Conservation (phyloP, 129 eudicot species). For the Calendula officinalis region DNA sequence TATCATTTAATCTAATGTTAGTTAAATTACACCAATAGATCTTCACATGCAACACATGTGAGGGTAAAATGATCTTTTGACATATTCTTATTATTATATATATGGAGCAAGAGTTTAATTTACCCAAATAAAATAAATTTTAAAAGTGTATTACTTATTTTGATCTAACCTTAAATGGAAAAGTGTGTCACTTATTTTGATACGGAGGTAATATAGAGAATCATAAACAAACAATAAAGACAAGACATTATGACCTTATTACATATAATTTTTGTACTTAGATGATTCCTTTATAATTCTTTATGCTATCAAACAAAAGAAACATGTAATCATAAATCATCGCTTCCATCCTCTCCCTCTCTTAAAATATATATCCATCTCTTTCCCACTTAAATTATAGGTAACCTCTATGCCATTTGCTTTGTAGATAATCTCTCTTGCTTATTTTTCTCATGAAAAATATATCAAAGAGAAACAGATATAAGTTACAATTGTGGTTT, state of each 20-base stretch:
- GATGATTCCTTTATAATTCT: conserved; percentile 35
- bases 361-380: conserved; percentile 13
- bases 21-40: no score
- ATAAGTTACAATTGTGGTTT: conserved; percentile 13
- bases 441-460: conserved; percentile 37
- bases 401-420: conserved; percentile 1
- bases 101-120: no score
- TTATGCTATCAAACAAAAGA: conserved; percentile 35
- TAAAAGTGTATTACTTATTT: no score
- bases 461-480: conserved; percentile 23
- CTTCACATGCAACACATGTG: no score
- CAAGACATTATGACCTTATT: conserved; percentile 22
- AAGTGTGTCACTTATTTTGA: no score
- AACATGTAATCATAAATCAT: conserved; percentile 20
- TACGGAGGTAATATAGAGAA: no score
- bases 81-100: no score
- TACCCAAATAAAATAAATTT: no score
- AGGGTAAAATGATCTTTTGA: no score
- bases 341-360: neutral
- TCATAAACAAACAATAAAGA: conserved; percentile 30
- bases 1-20: no score
- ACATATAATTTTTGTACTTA: conserved; percentile 20
- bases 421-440: conserved; percentile 14
- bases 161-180: no score
- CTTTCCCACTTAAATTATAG: neutral